These are phyloP conservation scores for Cercospora sp. DNA, from an alignment of 2,329 filamentous ascomycete genomes.

Conservation along the genomic window DNA sequence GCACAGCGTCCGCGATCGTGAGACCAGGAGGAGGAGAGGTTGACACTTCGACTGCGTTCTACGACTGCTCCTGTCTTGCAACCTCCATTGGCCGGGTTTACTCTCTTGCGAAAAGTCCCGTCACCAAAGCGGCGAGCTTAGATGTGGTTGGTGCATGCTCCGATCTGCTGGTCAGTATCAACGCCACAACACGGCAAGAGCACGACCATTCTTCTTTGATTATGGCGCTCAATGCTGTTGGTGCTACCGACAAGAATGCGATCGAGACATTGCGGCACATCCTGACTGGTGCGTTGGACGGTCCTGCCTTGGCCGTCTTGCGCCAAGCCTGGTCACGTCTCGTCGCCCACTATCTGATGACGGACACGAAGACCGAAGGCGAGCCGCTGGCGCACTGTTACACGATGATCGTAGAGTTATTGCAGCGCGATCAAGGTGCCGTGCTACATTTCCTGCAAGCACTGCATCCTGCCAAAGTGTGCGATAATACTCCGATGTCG, in stretches of 20 bases:
- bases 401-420: constrained; percentile 15
- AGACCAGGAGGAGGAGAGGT: constrained; percentile 14
- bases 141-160: constrained; percentile 17
- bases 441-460: constrained; percentile 22
- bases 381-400: background rate
- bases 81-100: constrained; percentile 17
- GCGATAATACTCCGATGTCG: constrained; percentile 1
- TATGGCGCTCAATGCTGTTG: background rate
- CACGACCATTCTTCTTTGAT: constrained; percentile 1
- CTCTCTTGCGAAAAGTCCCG: constrained; percentile 33
- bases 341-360: constrained; percentile 19
- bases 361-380: background rate
- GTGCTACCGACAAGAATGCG: background rate
- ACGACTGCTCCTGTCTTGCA: constrained; percentile 14
- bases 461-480: constrained; percentile 1
- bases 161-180: background rate
- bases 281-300: background rate
- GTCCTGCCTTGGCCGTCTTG: constrained; percentile 16
- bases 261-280: constrained; percentile 6
- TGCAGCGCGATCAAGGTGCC: constrained; percentile 25
- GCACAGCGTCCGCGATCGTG: background rate
- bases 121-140: constrained; percentile 37
- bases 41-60: background rate
- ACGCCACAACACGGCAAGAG: background rate
- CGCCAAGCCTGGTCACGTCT: constrained; percentile 27